Evolutionary conservation across 2,329 filamentous ascomycete species (phyloP).

Genomic region (Monosporascus sp.): DNA sequence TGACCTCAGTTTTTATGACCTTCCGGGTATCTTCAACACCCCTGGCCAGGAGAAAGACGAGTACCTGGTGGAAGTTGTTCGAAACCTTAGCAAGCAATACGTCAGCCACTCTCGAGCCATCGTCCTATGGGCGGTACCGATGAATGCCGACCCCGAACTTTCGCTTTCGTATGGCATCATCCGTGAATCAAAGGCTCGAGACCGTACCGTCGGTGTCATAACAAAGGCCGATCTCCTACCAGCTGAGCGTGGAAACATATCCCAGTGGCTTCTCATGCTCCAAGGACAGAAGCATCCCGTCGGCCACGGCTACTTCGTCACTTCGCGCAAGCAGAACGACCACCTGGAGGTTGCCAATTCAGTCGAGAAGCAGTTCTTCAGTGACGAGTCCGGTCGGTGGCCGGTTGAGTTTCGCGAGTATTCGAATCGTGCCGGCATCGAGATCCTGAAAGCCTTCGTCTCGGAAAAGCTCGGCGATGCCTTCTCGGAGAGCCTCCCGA

Average conservation of each 20-base stretch:
- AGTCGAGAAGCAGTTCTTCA: conserved; percentile 46
- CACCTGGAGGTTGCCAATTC: conserved; percentile 40
- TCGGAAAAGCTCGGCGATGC: conserved; percentile 44
- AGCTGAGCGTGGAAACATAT: conserved; percentile 32
- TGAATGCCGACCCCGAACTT: conserved; percentile 70
- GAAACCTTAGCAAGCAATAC: conserved; percentile 62
- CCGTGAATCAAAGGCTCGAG: conserved; percentile 44
- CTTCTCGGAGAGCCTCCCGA: conserved; percentile 46
- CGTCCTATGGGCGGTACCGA: conserved; percentile 68
- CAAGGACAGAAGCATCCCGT: conserved; percentile 53
- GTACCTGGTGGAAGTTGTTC: conserved; percentile 64
- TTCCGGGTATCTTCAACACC: conserved; percentile 73
- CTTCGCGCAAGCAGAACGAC: conserved; percentile 55
- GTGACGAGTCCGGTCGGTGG: conserved; percentile 34
- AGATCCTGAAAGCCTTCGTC: conserved; percentile 44
- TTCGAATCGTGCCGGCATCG: conserved; percentile 41
- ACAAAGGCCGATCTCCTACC: conserved; percentile 72
- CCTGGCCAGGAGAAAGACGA: conserved; percentile 54
- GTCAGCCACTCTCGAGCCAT: conserved; percentile 62
- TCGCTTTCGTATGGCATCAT: conserved; percentile 63
- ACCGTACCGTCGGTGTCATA: conserved; percentile 63
- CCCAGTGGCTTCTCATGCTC: conserved; percentile 58
- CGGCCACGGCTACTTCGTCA: conserved; percentile 67
- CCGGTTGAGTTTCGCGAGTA: conserved; percentile 38
- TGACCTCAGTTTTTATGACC: conserved; percentile 72